These are phyloP conservation scores for Tuber microsphaerosporum DNA, from an alignment of 495 filamentous ascomycete genomes.

Conservation along the genomic window DNA sequence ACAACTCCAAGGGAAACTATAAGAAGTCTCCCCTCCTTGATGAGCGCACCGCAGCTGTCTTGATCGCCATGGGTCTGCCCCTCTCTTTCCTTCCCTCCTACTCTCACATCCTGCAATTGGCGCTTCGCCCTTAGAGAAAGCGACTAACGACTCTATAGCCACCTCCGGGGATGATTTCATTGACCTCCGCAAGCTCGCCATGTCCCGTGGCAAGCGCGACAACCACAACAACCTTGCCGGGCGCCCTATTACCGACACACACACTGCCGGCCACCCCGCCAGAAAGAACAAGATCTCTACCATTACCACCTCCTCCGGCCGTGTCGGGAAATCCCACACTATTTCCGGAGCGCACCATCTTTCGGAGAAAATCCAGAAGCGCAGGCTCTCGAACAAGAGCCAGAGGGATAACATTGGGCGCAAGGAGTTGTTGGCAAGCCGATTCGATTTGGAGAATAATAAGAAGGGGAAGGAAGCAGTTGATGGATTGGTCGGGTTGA, in stretches of 20 bases:
- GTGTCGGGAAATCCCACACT: not conserved
- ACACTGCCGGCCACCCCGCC: not conserved
- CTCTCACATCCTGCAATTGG: not conserved
- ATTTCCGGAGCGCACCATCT: not conserved
- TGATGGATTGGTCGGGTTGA: not conserved
- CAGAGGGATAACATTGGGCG: not conserved
- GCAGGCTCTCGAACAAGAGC: not conserved
- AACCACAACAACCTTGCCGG: not conserved
- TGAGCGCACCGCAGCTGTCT: not conserved
- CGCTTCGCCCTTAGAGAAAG: not conserved
- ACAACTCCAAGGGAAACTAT: not conserved
- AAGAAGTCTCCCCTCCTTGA: not conserved
- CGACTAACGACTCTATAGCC: not conserved
- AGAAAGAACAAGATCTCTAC: not conserved
- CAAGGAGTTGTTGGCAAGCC: not conserved
- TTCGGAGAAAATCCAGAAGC: not conserved
- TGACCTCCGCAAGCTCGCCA: not conserved
- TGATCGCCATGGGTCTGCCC: not conserved
- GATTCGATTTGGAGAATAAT: not conserved
- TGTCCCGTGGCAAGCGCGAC: not conserved
- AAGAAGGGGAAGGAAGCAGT: not conserved
- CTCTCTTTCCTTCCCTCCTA: not conserved
- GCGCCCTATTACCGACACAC: not conserved
- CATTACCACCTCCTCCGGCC: not conserved
- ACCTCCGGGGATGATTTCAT: not conserved